Conservation (phyloP, 2,329 filamentous ascomycete genomes). For the Magnaporthiopsis rhizophila region DNA sequence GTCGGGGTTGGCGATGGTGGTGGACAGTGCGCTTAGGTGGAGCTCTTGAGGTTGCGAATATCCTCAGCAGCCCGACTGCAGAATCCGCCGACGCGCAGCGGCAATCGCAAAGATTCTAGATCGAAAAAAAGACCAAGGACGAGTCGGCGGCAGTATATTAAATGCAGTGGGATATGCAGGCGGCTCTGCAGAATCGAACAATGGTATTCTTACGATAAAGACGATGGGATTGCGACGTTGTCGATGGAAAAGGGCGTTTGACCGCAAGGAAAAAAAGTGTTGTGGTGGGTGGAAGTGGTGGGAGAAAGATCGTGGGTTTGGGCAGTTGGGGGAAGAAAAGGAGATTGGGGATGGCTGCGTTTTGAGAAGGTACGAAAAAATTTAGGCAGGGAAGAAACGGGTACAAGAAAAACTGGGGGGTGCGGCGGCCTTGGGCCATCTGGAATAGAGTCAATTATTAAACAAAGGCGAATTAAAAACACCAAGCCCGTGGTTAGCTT, state of each 20-base stretch:
- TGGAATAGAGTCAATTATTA: constrained; percentile 15
- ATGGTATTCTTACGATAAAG: constrained; percentile 26
- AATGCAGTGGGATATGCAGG: constrained; percentile 21
- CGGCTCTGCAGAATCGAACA: constrained; percentile 25
- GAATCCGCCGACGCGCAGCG: constrained; percentile 2
- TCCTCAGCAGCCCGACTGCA: constrained; percentile 8
- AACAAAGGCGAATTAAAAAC: constrained; percentile 26
- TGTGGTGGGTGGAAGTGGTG: constrained; percentile 25
- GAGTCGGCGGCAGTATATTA: constrained; percentile 18
- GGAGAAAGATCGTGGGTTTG: constrained; percentile 21
- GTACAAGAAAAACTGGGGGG: constrained; percentile 13
- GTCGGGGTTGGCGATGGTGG: constrained; percentile 11
- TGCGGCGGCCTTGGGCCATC: constrained; percentile 11
- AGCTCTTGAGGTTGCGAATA: constrained; percentile 11
- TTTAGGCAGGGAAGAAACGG: constrained; percentile 18
- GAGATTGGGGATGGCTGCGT: constrained; percentile 41
- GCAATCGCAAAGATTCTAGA: background rate
- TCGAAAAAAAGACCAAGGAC: constrained; percentile 7
- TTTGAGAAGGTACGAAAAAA: constrained; percentile 32
- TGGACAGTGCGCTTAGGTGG: constrained; percentile 13
- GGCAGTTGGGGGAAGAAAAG: constrained; percentile 22
- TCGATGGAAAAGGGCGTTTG: constrained; percentile 28
- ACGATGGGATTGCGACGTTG: constrained; percentile 15
- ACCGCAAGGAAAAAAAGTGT: background rate
- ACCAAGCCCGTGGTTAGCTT: constrained; percentile 21